phyloP scores from a whole-genome alignment of 148 eudicot genomes.

The Dianthus caryophyllus region DNA sequence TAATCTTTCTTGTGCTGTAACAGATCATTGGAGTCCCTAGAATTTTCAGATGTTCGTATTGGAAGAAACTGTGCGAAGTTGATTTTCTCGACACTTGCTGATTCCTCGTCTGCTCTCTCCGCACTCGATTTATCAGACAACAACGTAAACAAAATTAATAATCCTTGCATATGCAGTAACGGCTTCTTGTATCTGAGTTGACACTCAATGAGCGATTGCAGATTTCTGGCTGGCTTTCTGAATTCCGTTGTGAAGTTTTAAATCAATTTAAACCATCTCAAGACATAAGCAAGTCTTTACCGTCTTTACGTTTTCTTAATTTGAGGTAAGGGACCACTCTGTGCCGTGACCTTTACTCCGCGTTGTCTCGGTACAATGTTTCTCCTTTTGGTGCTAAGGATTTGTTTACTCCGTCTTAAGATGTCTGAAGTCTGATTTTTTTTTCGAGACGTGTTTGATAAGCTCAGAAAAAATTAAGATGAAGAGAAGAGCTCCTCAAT shows the following conservation, averaged over 20 bases:
- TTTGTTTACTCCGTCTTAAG: no score
- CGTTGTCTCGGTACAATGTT: neutral
- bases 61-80: slow-evolving; percentile 46
- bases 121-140: slow-evolving; percentile 73
- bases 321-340: slow-evolving; percentile 48
- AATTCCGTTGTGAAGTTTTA: slow-evolving; percentile 37
- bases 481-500: no score
- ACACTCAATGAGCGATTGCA: slow-evolving; percentile 27
- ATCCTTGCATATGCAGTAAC: neutral
- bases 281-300: slow-evolving; percentile 45
- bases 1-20: slow-evolving; percentile 15
- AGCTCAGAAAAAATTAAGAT: no score
- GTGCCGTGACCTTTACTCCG: neutral
- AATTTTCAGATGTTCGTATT: slow-evolving; percentile 48
- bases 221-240: slow-evolving; percentile 83
- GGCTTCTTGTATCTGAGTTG: slow-evolving; percentile 5
- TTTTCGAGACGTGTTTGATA: no score
- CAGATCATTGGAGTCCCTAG: slow-evolving; percentile 65
- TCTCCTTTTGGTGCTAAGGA: no score
- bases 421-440: no score
- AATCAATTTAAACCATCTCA: slow-evolving; percentile 23
- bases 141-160: slow-evolving; percentile 45
- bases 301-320: slow-evolving; percentile 60
- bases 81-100: slow-evolving; percentile 49
- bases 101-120: slow-evolving; percentile 51